Conservation (phyloP, 495 filamentous ascomycete species). For the Terfezia claveryi region DNA sequence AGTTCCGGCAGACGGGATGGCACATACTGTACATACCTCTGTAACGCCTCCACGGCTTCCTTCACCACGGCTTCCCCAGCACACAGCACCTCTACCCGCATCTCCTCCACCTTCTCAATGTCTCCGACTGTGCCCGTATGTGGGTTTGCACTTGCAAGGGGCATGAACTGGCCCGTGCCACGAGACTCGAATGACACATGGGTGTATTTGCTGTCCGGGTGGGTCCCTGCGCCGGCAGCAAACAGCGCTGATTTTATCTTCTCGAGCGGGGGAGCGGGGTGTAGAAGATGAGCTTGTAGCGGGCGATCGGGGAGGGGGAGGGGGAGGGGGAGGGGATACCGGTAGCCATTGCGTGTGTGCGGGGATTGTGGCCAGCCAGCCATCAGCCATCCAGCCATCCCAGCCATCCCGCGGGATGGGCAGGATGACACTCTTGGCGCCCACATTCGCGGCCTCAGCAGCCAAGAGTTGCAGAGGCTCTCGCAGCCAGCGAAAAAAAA, state of each 20-base stretch:
- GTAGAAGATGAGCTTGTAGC: constrained; percentile 39
- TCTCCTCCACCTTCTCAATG: constrained; percentile 30
- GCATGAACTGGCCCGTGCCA: constrained; percentile 40
- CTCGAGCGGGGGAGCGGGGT: constrained; percentile 27
- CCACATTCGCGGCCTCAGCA: not conserved
- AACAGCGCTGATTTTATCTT: constrained; percentile 40
- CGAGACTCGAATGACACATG: constrained; percentile 34
- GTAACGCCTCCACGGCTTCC: constrained; percentile 35
- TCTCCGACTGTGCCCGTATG: constrained; percentile 31
- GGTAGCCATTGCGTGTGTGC: not conserved
- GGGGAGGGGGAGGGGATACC: no score
- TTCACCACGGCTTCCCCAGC: constrained; percentile 23
- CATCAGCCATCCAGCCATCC: no score
- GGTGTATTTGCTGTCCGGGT: constrained; percentile 39
- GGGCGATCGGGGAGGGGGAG: not conserved
- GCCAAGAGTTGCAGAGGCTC: not conserved
- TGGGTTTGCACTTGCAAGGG: constrained; percentile 34
- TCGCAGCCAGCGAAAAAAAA: not conserved
- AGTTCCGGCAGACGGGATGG: not conserved
- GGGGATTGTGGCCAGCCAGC: not conserved
- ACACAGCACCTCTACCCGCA: constrained; percentile 33
- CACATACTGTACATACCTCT: constrained; percentile 27
- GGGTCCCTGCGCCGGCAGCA: constrained; percentile 37
- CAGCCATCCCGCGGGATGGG: no score
- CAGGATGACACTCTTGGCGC: no score